Percentiles rank a stretch among this genome's conserved stretches.
Evolutionary conservation across 2,329 filamentous ascomycete species (phyloP).

Genomic region (Emericellopsis atlantica): DNA sequence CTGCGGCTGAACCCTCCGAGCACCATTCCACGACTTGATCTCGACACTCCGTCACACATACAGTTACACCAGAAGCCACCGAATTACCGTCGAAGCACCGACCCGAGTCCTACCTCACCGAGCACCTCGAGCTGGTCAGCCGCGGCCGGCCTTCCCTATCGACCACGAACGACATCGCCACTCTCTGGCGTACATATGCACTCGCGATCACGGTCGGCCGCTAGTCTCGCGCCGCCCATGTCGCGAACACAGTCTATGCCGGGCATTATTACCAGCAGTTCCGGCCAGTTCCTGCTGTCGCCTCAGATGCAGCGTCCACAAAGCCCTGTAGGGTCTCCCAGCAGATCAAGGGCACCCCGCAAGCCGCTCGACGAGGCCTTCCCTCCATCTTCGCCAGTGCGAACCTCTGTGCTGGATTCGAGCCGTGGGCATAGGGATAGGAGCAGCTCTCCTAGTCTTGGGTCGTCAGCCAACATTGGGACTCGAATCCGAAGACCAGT

Average conservation of each 20-base stretch:
- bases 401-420: slow-evolving; percentile 40
- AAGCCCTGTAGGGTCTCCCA: slow-evolving; percentile 42
- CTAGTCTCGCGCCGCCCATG: slow-evolving; percentile 42
- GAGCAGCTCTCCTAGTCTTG: slow-evolving; percentile 36
- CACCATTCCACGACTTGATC: slow-evolving; percentile 23
- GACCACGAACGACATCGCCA: slow-evolving; percentile 50
- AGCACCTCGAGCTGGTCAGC: slow-evolving; percentile 34
- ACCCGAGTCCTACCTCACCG: slow-evolving; percentile 40
- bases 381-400: slow-evolving; percentile 39
- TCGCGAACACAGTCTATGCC: slow-evolving; percentile 53
- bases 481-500: slow-evolving; percentile 35
- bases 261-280: slow-evolving; percentile 37
- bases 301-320: slow-evolving; percentile 35
- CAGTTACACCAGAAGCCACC: slow-evolving; percentile 31
- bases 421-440: slow-evolving; percentile 36
- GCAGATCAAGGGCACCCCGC: slow-evolving; percentile 35
- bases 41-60: slow-evolving; percentile 19
- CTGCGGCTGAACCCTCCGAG: slow-evolving; percentile 31
- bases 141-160: slow-evolving; percentile 29
- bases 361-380: slow-evolving; percentile 50
- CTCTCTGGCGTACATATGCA: slow-evolving; percentile 41
- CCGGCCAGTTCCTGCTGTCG: slow-evolving; percentile 43
- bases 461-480: slow-evolving; percentile 14
- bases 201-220: slow-evolving; percentile 43
- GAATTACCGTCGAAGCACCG: slow-evolving; percentile 43